Base-by-base conservation (phyloP, 345 rosid genomes). In the Lepidium africanum region DNA sequence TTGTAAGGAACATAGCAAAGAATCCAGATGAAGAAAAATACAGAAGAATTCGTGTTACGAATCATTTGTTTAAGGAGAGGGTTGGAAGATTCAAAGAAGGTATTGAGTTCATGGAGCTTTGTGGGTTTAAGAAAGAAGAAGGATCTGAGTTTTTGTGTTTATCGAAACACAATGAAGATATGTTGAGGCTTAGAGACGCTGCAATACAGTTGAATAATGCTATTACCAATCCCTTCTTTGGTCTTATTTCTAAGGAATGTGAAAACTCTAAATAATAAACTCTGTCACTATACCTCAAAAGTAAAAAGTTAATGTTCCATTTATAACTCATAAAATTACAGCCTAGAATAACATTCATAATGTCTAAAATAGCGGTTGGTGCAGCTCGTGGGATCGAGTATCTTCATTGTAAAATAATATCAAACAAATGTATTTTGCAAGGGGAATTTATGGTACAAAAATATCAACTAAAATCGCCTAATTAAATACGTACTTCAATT, bases 61-160 rank as follows among this genome's bases (percentile, higher is more conserved):
- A 92, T 70, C 86, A 79, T 10, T 61, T 75, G 66, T 90, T 92
- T 76, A 86, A 88, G 86, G 89, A 82, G 39, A 83, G 90, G 62
- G 82, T 88, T 33, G 93, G 87, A 54, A 75, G 84, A 59, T 38
- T 85, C 33, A 49, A 65, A 70, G 89, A 80, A 79, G 92, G 87
- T 10, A 55, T 76, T 5, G 87, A 85, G 79, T 88, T 92, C 82
- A 86, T 92, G 42, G 87, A 86, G 81, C 88, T 92, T 66, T 90
- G 98, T 36, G 97, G 93, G 19, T 92, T 90, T 57, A 84, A 82
- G 76, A 84, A 60, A 77, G 82, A 57, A 8, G 82, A 82, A 66
- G 86, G 59, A n/a, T 79, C 59, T 8, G 61, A 79, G 60, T 85
- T 80, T 72, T 65, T 90, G 84, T 43, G 48, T 77, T 82, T 92